Percentiles rank a stretch among this genome's conserved stretches.
phyloP scores from a whole-genome alignment of 495 filamentous ascomycete genomes.

The Neurospora sp. region DNA sequence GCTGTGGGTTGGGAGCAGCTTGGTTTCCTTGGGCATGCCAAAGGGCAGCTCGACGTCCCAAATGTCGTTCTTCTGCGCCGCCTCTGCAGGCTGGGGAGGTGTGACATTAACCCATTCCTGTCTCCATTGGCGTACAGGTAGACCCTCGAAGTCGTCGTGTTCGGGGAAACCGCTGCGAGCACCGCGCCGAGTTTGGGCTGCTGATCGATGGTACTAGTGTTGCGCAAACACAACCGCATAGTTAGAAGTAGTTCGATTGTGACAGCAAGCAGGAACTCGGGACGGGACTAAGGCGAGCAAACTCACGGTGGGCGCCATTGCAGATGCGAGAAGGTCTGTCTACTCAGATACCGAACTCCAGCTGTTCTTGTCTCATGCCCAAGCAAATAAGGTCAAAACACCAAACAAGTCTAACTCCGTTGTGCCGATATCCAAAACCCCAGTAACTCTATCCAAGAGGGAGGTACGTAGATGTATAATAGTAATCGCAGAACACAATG shows the following conservation, averaged over 20 bases:
- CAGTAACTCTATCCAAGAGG: neutral
- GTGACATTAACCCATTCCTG: conserved; percentile 60
- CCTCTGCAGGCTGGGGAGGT: conserved; percentile 49
- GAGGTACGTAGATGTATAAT: neutral
- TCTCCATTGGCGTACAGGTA: conserved; percentile 89
- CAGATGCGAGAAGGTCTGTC: neutral
- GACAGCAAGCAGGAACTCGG: neutral
- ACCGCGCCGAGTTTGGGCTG: conserved; percentile 57
- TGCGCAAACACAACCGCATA: neutral
- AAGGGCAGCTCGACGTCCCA: conserved; percentile 50
- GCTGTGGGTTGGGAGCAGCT: conserved; percentile 65
- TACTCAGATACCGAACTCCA: neutral
- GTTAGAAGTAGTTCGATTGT: neutral
- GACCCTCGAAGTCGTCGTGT: conserved; percentile 87
- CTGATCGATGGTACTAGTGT: conserved; percentile 39
- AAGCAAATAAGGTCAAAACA: neutral
- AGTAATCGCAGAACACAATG: neutral
- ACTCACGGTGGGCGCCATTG: conserved; percentile 26
- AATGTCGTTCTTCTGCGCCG: conserved; percentile 37
- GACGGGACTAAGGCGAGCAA: neutral
- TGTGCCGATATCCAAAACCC: neutral
- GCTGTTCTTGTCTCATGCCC: neutral
- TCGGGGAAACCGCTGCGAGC: conserved; percentile 66
- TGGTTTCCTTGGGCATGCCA: conserved; percentile 78
- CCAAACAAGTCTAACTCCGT: neutral